phyloP scores from a whole-genome alignment of 73 alveolate species.

The Halteria grandinella region DNA sequence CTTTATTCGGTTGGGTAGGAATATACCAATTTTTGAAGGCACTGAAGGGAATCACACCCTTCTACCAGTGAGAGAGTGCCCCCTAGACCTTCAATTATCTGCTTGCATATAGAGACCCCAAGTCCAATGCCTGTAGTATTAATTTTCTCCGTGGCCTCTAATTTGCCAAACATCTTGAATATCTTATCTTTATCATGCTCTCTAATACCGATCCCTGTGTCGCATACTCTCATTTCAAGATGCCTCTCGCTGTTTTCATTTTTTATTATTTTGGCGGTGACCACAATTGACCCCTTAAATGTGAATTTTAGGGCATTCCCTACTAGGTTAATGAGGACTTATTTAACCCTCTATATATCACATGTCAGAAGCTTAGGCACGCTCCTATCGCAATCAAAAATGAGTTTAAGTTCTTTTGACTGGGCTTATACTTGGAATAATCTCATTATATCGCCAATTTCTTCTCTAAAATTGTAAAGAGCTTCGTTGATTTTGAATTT shows the following conservation, averaged over 20 bases:
- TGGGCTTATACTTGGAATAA: neutral
- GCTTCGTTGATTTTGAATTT: neutral
- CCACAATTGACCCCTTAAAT: neutral
- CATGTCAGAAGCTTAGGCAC: neutral
- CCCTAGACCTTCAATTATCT: constrained; percentile 7
- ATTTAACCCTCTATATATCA: constrained; percentile 17
- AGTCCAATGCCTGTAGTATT: constrained; percentile 12
- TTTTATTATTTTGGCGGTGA: neutral
- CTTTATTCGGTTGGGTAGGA: no score
- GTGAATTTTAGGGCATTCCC: constrained; percentile 7
- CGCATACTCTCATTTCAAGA: neutral
- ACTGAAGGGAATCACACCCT: no score
- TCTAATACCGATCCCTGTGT: constrained; percentile 4
- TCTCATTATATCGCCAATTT: neutral
- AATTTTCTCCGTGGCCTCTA: neutral
- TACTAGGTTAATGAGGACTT: constrained; percentile 5
- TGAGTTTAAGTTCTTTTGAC: neutral
- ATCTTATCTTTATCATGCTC: neutral
- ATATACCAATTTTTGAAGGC: no score
- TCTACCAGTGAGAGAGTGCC: neutral
- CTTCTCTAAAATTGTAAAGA: neutral
- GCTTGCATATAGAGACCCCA: constrained; percentile 1
- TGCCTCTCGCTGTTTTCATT: neutral
- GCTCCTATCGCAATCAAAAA: neutral
- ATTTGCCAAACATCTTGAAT: no score